Base-by-base conservation (phyloP, 148 eudicot genomes). In the Polygonum maritimum region DNA sequence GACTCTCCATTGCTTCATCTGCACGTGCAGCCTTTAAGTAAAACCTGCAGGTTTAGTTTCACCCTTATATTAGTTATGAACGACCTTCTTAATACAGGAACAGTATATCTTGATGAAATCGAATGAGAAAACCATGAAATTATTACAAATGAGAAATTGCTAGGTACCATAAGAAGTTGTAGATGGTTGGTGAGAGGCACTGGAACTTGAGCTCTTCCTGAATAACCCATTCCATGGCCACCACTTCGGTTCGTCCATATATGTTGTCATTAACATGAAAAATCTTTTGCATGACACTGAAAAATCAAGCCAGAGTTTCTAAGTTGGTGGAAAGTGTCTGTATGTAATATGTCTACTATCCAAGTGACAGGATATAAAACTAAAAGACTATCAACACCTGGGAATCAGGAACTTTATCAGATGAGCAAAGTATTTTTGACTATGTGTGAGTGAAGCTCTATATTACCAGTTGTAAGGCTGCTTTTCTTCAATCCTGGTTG, bases 181-280 rank as follows among this genome's bases (percentile, higher is more conserved):
- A 89, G 78, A 84, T 77, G 39, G 99, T 92, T 49, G 99, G 91
- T 52, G 90, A 81, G 80, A 82, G 76, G 84, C 99, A 95, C 80
- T 88, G 87, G 78, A 89, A 95, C 72, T 88, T 82, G 65, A 95
- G 98, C 81, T 90, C 90, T 78, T 91, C 97, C 82, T 84, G 92
- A 78, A 95, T 89, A 81, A 95, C 80, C 99, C 99, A 92, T 86
- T 95, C 99, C 99, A 95, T 95, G 35, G 99, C 99, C 70, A 95
- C 99, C 76, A 95, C 92, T 84, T 95, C 99, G 49, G 82, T 77
- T 77, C 91, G 84, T 84, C 80, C 82, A 82, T 91, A 95, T n/a
- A 75, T 65, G 74, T 78, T 88, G 79, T 81, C 76, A 63, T 80
- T 97, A 26, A 95, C 88, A 15, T 65, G 9, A 60, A 90, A 92